phyloP scores from a whole-genome alignment of 2,329 filamentous ascomycete species.

The Ambrosiella beaveri region DNA sequence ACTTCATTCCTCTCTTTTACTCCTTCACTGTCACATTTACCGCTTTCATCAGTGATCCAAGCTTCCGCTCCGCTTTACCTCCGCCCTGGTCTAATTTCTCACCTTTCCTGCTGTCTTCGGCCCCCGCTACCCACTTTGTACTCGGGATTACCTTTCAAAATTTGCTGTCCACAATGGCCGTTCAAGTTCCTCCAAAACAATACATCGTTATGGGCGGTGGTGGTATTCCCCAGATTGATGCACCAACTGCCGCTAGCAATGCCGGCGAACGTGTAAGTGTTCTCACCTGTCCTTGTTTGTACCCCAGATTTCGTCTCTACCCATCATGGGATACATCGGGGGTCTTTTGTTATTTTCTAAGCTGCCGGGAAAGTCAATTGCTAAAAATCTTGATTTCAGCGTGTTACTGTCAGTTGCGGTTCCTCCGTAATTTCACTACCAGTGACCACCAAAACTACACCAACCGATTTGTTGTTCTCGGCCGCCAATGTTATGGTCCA shows the following conservation, averaged over 20 bases:
- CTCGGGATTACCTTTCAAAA: not conserved
- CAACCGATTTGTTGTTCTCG: constrained; percentile 53
- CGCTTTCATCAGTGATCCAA: not conserved
- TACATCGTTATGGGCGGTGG: constrained; percentile 29
- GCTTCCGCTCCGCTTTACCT: not conserved
- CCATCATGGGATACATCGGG: no score
- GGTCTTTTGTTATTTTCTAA: no score
- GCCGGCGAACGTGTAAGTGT: constrained; percentile 53
- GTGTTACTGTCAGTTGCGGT: constrained; percentile 56
- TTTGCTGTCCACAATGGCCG: constrained; percentile 14
- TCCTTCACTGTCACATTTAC: not conserved
- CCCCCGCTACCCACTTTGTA: not conserved
- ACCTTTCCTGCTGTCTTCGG: not conserved
- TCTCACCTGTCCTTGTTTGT: not conserved
- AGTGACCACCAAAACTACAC: constrained; percentile 56
- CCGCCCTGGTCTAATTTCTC: not conserved
- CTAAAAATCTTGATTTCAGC: constrained; percentile 23
- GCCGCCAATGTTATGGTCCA: constrained; percentile 47
- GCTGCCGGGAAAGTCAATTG: not conserved
- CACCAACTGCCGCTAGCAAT: constrained; percentile 66
- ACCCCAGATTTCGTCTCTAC: not conserved
- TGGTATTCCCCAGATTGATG: constrained; percentile 43
- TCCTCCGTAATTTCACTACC: constrained; percentile 53
- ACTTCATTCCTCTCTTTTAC: not conserved
- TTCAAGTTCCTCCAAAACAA: constrained; percentile 14